These are phyloP conservation scores for Geotrichum bryndzae DNA, from an alignment of 1,139 yeast genomes.

Conservation along the genomic window DNA sequence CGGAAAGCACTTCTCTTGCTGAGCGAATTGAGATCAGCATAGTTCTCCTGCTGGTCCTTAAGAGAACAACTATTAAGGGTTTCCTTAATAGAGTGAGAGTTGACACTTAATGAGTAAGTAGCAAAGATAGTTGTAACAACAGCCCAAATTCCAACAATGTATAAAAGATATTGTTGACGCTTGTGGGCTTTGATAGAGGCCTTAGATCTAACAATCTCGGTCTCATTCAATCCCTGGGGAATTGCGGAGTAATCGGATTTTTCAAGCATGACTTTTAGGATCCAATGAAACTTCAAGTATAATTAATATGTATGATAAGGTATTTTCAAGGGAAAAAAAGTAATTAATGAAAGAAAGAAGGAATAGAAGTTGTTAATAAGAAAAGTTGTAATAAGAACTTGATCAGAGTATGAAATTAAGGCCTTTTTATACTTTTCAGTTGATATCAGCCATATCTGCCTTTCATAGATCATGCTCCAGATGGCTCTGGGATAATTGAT, in stretches of 20 bases:
- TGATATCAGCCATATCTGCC: neutral
- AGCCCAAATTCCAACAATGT: conserved; percentile 15
- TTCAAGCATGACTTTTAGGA: neutral
- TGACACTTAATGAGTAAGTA: neutral
- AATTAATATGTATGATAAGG: neutral
- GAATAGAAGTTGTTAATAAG: neutral
- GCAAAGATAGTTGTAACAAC: conserved; percentile 7
- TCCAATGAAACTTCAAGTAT: neutral
- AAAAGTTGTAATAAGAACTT: too few species aligned
- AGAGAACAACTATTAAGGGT: neutral
- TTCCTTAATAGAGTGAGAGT: neutral
- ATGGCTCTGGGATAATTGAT: too few species aligned
- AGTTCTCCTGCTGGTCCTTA: neutral
- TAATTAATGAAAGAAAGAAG: neutral
- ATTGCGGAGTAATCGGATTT: neutral
- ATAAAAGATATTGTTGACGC: conserved; percentile 12
- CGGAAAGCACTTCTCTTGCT: neutral
- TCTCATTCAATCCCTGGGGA: neutral
- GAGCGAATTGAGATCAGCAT: neutral
- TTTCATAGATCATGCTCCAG: neutral
- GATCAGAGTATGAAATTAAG: neutral
- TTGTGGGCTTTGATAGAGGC: neutral
- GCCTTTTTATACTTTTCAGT: neutral
- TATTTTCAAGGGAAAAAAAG: neutral
- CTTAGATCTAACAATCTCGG: neutral